These are phyloP conservation scores for Didymella segeticola DNA, from an alignment of 2,329 filamentous ascomycete species.

Conservation along the genomic window DNA sequence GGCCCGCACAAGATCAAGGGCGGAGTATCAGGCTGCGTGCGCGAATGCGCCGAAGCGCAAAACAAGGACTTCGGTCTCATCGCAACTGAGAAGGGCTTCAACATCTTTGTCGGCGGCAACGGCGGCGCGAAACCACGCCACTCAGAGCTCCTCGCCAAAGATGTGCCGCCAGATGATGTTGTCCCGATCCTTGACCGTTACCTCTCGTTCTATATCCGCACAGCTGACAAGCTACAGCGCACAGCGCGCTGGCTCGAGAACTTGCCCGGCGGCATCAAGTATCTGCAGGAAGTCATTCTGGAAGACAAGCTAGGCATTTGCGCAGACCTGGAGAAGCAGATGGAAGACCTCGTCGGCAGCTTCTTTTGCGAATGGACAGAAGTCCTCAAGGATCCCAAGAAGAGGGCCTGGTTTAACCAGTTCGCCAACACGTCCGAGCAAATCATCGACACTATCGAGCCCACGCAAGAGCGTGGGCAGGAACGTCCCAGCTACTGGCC, in stretches of 20 bases:
- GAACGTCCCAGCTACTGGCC: slow-evolving; percentile 79
- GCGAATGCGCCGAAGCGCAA: slow-evolving; percentile 90
- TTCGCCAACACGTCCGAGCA: slow-evolving; percentile 84
- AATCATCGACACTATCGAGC: slow-evolving; percentile 69
- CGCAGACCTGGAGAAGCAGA: slow-evolving; percentile 83
- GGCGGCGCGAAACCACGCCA: slow-evolving; percentile 86
- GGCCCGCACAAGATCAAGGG: slow-evolving; percentile 90
- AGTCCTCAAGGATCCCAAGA: slow-evolving; percentile 72
- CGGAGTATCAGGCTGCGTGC: slow-evolving; percentile 87
- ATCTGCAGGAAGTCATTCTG: slow-evolving; percentile 81
- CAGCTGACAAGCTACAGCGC: slow-evolving; percentile 86
- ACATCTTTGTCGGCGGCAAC: slow-evolving; percentile 89
- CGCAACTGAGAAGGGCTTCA: slow-evolving; percentile 91
- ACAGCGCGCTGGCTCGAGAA: slow-evolving; percentile 88
- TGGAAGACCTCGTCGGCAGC: slow-evolving; percentile 81
- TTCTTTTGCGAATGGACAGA: slow-evolving; percentile 96
- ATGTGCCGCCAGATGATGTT: slow-evolving; percentile 82
- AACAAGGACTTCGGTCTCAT: slow-evolving; percentile 95
- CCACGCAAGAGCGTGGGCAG: slow-evolving; percentile 75
- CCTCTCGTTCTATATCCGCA: slow-evolving; percentile 92
- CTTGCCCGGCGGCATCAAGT: slow-evolving; percentile 82
- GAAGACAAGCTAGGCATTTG: slow-evolving; percentile 87
- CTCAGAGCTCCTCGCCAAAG: slow-evolving; percentile 82
- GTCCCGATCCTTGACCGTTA: slow-evolving; percentile 87
- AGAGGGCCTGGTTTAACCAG: slow-evolving; percentile 75